These are phyloP conservation scores for Colletotrichum lentis DNA, from an alignment of 2,329 filamentous ascomycete species.

Conservation along the genomic window DNA sequence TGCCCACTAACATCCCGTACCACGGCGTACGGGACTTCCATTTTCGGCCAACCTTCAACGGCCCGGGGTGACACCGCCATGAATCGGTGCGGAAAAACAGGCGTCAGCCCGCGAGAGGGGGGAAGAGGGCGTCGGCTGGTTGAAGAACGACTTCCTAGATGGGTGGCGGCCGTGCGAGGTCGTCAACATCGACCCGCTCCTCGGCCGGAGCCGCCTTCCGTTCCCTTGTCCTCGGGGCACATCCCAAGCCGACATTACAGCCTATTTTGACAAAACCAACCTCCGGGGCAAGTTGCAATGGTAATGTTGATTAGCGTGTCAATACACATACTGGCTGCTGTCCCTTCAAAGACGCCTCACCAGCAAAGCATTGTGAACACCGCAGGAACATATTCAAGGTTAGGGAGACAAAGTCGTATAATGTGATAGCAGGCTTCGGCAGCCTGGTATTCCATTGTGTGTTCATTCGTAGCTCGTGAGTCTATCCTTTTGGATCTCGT, in stretches of 20 bases:
- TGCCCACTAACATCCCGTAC: not conserved
- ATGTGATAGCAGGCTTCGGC: slow-evolving; percentile 9
- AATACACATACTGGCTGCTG: not conserved
- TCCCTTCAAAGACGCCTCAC: not conserved
- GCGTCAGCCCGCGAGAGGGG: not conserved
- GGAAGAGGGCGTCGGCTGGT: not conserved
- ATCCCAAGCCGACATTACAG: not conserved
- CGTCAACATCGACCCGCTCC: not conserved
- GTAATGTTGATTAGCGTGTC: not conserved
- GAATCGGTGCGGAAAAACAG: not conserved
- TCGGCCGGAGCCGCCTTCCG: not conserved
- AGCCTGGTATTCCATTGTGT: slow-evolving; percentile 38
- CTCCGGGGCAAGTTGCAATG: not conserved
- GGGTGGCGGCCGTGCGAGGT: not conserved
- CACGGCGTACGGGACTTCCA: not conserved
- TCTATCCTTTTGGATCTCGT: slow-evolving; percentile 39
- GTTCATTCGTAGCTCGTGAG: slow-evolving; percentile 41
- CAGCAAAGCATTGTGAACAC: not conserved
- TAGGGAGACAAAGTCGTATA: not conserved
- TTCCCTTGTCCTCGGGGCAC: not conserved
- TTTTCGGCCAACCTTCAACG: not conserved
- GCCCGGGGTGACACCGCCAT: not conserved
- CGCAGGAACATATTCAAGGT: not conserved
- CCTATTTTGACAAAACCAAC: not conserved
- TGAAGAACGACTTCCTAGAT: not conserved